Evolutionary conservation across 257 asterid genomes (phyloP).

Genomic region (Salvia hispanica): DNA sequence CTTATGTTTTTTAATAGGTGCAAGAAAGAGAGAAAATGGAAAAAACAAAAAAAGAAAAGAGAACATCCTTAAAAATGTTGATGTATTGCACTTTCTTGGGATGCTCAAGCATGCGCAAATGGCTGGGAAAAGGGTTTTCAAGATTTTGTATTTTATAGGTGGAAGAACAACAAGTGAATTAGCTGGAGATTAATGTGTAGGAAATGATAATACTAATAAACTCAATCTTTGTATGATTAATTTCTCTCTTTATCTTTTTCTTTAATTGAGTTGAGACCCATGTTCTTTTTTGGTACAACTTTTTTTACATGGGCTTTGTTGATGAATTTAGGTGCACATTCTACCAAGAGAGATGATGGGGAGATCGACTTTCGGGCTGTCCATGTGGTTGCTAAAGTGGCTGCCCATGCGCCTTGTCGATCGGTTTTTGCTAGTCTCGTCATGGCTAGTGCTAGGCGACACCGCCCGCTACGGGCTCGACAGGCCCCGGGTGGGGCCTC

Average conservation of each 20-base stretch:
- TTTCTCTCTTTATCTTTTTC: not conserved
- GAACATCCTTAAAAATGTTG: conserved; percentile 35
- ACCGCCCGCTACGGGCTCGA: conserved; percentile 58
- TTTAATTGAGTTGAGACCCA: too few relatives aligned
- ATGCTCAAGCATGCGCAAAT: conserved; percentile 70
- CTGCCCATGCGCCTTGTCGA: conserved; percentile 68
- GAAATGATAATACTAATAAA: not conserved
- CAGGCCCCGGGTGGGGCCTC: conserved; percentile 61
- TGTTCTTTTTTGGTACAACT: too few relatives aligned
- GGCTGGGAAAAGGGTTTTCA: conserved; percentile 30
- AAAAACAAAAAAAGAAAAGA: conserved; percentile 3
- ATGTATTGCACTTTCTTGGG: conserved; percentile 59
- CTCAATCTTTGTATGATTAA: not conserved
- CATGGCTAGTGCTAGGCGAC: conserved; percentile 60
- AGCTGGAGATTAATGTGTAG: too few relatives aligned
- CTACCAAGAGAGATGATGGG: conserved; percentile 83
- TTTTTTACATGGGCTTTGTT: not conserved
- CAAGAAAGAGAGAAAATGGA: not conserved
- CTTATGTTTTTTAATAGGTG: not conserved
- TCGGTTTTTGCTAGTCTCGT: conserved; percentile 45
- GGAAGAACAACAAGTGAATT: not conserved
- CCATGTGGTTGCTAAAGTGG: conserved; percentile 81
- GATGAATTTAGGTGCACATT: conserved; percentile 61
- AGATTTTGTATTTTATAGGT: conserved; percentile 28
- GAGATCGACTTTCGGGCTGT: conserved; percentile 70